Base-by-base conservation (phyloP, 1,284 basidiomycete species). In the Amylostereum areolatum region DNA sequence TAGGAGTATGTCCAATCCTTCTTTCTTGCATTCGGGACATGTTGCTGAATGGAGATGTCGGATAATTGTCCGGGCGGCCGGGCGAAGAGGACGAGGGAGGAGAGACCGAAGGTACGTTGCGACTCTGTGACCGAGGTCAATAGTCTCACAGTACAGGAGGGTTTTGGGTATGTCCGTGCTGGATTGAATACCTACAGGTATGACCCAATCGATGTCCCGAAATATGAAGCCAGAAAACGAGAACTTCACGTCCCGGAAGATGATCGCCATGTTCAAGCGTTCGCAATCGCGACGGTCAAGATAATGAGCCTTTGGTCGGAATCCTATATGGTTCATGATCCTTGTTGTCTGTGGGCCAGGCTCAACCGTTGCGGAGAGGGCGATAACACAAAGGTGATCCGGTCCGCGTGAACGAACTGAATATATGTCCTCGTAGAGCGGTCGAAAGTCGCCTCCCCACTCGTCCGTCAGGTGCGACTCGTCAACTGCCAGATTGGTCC, bases 261-360 rank as follows among this genome's bases (percentile, higher is more conserved):
- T 32, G n/a, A 50, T 40, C 37, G 49, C 45, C 25, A 56, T 43
- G 37, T 56, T 54, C 29, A 36, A 42, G 24, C 55, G 52, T 41
- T 50, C 50, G 41, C 55, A 56, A 34, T 56, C 52, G 18, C 47
- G 55, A 2, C 36, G 12, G 24, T 54, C 52, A 11, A 54, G 25
- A 27, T 52, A 46, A 29, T 41, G 50, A 3, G 31, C 11, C n/a
- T 35, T 49, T 18, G 29, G 27, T 2, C 30, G 30, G 42, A 52
- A 52, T 2, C 52, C 52, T 11, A 50, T 40, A 1, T 10, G 10
- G 9, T 31, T 11, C 4, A 41, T 33, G n/a, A 54, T 45, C 5
- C 11, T n/a, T 9, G 31, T 28, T 11, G 46, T 51, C 37, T 51
- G 52, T 1, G 35, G 31, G 4, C 52, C 52, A 7, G 46, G 46